Base-by-base conservation (phyloP, 202 grass and related monocot species). In the Tripidium arundinaceum region DNA sequence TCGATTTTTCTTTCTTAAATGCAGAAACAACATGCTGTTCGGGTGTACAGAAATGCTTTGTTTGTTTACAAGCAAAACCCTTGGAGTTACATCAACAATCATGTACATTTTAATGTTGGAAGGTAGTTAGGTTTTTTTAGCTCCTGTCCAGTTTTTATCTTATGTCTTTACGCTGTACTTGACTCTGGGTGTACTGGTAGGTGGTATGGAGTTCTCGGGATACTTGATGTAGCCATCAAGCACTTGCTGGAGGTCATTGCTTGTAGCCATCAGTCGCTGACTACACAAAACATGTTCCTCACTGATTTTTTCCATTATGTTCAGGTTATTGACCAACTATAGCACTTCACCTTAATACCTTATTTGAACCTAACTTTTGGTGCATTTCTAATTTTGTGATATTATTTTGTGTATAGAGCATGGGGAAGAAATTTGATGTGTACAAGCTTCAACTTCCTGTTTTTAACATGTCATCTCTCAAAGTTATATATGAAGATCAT, bases 41-140 rank as follows among this genome's bases (percentile, higher is more conserved):
- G 92, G 68, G 88, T 78, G 49, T 99, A 99, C 83, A 91, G 88
- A 85, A 99, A 93, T 83, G 92, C 92, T 85, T 83, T 99, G 18
- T 93, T 86, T 73, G 92, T 99, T 69, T 99, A 99, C 85, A 91
- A 85, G 85, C 88, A 91, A 80, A 91, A 90, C 79, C 87, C 88
- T 79, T 99, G 96, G 96, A 96, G 77, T 93, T 99, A 93, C 78
- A 99, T 99, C 75, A 96, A 93, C 38, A 87, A 99, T 90, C 96
- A 93, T 87, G 92, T 99, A 72, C 96, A 96, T 88, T 99, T 90
- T 86, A 99, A 99, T 90, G 74, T 96, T 77, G 96, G 96, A 80
- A 99, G 96, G 96, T 99, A 91, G 6, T 69, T 77, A 49, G 3
- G 2, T 62, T 22, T 65, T 86, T 77, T 90, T 79, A 22, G 79